Evolutionary conservation across 495 filamentous ascomycete genomes (phyloP).

Genomic region (Neurospora sp.): DNA sequence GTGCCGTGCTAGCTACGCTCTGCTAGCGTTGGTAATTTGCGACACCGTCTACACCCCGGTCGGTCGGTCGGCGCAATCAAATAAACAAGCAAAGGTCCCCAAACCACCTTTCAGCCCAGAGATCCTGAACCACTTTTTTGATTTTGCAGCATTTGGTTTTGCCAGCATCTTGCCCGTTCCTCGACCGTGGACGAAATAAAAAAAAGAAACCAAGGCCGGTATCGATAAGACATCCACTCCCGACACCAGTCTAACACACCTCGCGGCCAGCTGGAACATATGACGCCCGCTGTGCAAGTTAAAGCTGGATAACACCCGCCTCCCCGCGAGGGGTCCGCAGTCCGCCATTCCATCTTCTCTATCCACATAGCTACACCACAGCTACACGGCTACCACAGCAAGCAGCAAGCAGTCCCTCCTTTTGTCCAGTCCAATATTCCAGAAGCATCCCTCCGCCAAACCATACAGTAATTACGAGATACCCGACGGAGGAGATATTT

Average conservation of each 20-base stretch:
- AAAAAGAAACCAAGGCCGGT: neutral
- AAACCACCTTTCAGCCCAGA: slow-evolving; percentile 12
- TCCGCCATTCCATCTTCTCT: neutral
- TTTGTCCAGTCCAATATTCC: neutral
- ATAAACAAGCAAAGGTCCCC: slow-evolving; percentile 25
- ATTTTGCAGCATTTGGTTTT: neutral
- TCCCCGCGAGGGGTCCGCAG: neutral
- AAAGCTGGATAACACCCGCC: slow-evolving; percentile 5
- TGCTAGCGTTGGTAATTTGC: slow-evolving; percentile 27
- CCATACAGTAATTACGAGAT: neutral
- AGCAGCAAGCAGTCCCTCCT: neutral
- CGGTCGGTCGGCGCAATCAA: slow-evolving; percentile 24
- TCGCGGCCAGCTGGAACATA: slow-evolving; percentile 12
- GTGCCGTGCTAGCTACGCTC: neutral
- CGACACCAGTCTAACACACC: neutral
- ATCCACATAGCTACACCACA: neutral
- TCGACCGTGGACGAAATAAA: neutral
- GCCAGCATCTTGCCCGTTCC: neutral
- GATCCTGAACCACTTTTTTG: neutral
- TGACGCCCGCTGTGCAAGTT: slow-evolving; percentile 16
- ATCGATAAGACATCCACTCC: neutral
- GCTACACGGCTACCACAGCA: neutral
- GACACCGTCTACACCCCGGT: slow-evolving; percentile 10
- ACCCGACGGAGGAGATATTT: neutral
- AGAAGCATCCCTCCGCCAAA: neutral